Conservation (phyloP, 148 eudicot genomes). For the Amaranthus palmeri region DNA sequence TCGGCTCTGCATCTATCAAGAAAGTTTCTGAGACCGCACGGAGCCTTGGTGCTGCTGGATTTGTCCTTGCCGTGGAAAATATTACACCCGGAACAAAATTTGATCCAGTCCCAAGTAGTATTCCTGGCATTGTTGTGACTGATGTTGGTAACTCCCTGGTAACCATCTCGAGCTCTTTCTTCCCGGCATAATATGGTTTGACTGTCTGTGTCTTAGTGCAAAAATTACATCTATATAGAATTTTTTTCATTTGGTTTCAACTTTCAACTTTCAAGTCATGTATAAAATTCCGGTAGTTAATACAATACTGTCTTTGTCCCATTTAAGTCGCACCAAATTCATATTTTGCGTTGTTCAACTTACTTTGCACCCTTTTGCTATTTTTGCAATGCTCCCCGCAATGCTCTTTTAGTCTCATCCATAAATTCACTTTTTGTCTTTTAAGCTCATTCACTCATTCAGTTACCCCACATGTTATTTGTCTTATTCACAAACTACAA, state of each 20-base stretch:
- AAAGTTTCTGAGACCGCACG: conserved; percentile 88
- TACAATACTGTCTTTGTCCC: too few relatives aligned
- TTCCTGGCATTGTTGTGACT: conserved; percentile 88
- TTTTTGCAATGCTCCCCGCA: too few relatives aligned
- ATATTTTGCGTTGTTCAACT: too few relatives aligned
- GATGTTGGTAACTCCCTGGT: conserved; percentile 78
- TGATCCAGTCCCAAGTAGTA: conserved; percentile 88
- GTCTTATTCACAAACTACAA: too few relatives aligned
- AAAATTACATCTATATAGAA: background rate
- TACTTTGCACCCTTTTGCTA: too few relatives aligned
- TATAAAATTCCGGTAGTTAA: too few relatives aligned
- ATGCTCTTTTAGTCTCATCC: too few relatives aligned
- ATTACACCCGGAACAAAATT: conserved; percentile 92
- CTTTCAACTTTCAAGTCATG: too few relatives aligned
- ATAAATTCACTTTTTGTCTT: too few relatives aligned
- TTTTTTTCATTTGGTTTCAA: conserved; percentile 6
- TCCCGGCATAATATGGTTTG: background rate
- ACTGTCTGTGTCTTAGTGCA: background rate
- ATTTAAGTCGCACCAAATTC: too few relatives aligned
- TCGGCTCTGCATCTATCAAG: conserved; percentile 83
- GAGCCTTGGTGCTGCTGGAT: conserved; percentile 87
- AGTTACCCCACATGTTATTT: too few relatives aligned
- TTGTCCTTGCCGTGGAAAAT: conserved; percentile 94
- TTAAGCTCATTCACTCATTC: too few relatives aligned
- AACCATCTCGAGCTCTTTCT: conserved; percentile 19